Evolutionary conservation across 1,284 basidiomycete genomes (phyloP), one percentile per base, ranked within the genome.

Genomic region (Puccinia horiana): DNA sequence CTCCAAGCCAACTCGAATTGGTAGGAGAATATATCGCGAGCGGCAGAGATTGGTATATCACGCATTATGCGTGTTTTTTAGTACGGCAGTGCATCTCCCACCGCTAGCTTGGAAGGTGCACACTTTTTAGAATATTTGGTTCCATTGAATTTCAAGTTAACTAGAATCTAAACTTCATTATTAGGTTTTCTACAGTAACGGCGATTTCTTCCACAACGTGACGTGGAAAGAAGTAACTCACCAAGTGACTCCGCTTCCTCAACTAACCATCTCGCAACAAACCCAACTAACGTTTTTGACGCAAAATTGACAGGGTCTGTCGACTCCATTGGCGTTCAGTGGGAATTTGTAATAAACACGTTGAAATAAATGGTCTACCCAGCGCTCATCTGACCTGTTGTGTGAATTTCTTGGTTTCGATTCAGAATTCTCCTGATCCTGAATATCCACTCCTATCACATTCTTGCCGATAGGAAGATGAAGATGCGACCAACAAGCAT

Each of bases 41-140:
- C 32, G 63, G 4, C 63, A 65, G 63, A 65, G 63, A 32, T 42
- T 65, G 63, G 37, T 65, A 23, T 65, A 37, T 37, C 63, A 65
- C 37, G 63, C 63, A 18, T 26, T 65, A 6, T 42, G 32, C 20
- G 63, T 65, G 29, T 65, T 37, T 65, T 20, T 65, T 1, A 42
- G 32, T 37, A 65, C 63, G 12, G 32, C 37, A 18, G 63, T 65
- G 14, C 63, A 65, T 26, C 23, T 65, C 18, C 63, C 63, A 65
- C 32, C 37, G 37, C 32, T 26, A 65, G 12, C 23, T 18, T 35
- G 32, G 32, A 35, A 65, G 63, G 63, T 65, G 37, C 8, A 6
- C n/a, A n/a, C n/a, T n/a, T n/a, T 42, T 18, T 65, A 26, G 1
- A 37, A 9, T 65, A 35, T 6, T 18, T 35, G 14, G 32, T 35